Base-by-base conservation (phyloP, 1,139 yeast species). In the Blastobotrys ciferrii region DNA sequence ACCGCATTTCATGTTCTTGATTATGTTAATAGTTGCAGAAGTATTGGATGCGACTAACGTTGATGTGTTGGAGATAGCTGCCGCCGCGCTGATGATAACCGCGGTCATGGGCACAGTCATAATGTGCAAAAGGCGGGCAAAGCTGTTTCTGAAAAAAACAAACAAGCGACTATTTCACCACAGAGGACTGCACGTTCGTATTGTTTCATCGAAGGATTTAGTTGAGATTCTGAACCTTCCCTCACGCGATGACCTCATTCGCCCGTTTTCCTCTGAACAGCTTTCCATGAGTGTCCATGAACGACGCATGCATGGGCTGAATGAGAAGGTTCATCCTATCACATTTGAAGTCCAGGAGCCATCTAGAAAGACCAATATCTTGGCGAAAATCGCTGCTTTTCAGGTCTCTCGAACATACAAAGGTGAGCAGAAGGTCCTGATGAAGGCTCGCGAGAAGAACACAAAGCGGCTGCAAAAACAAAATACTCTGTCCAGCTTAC, bases 351-450 rank as follows among this genome's bases (percentile, higher is more conserved):
- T 36, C 9, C 25, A 23, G 7, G 15, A 19, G 14, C 40, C 40
- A 6, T 36, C 40, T 7, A 18, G 12, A 14, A 23, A 15, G 6
- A 36, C 40, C 6, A 19, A 19, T 13, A 5, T 36, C 9, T 14
- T 36, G 40, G 40, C 40, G 15, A 18, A 19, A 19, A 19, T 36
- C 4, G 40, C 40, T 36, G 25, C 40, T 11, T 36, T n/a, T 23
- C 40, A 36, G 40, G 40, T 36, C 13, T 17, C 11, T 9, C 40
- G 28, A 4, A 19, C 17, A 14, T 19, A 36, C 14, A 36, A 19
- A 19, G 19, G 19, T 7, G 40, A 36, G 40, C 28, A 36, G 12
- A 36, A 36, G 14, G 4, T 12, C 19, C 14, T 36, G 6, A 18
- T 36, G 13, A 36, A 19, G 14, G 40, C 25, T 9, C 25, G 40